Evolutionary conservation across 805 yeast species (phyloP).

Genomic region (Wickerhamiella bombiphila): DNA sequence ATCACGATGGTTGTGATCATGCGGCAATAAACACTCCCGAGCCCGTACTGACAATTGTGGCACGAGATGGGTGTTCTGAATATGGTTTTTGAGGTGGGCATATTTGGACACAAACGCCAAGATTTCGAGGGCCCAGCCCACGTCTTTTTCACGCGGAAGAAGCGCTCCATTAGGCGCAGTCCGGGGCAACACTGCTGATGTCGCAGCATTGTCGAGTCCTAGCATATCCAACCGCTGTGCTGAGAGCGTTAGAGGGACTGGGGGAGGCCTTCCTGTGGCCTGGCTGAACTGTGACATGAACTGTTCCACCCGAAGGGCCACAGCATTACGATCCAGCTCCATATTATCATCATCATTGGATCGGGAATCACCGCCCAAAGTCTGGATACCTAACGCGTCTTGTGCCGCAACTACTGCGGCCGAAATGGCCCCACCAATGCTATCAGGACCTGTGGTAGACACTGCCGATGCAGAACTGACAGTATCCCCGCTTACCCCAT

Average conservation of each 20-base stretch:
- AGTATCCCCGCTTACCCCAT: not conserved
- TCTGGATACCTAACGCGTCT: no score
- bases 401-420: not conserved
- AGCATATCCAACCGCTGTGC: not conserved
- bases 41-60: constrained; percentile 43
- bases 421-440: not conserved
- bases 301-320: constrained; percentile 1
- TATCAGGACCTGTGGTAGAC: not conserved
- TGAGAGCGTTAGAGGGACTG: not conserved
- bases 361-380: no score
- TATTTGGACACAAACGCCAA: constrained; percentile 89
- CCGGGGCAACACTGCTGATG: not conserved
- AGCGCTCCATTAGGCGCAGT: constrained; percentile 46
- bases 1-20: constrained; percentile 2
- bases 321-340: constrained; percentile 1
- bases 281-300: constrained; percentile 6
- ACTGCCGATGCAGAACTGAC: not conserved
- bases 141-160: constrained; percentile 87
- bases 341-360: no score
- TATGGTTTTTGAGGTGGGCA: constrained; percentile 54
- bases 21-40: no score
- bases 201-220: constrained; percentile 2
- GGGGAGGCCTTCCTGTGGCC: constrained; percentile 5
- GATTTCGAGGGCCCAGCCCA: constrained; percentile 82
- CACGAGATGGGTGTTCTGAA: constrained; percentile 64